These are phyloP conservation scores for Ceriops zippeliana DNA, from an alignment of 345 rosid species.

Conservation along the genomic window DNA sequence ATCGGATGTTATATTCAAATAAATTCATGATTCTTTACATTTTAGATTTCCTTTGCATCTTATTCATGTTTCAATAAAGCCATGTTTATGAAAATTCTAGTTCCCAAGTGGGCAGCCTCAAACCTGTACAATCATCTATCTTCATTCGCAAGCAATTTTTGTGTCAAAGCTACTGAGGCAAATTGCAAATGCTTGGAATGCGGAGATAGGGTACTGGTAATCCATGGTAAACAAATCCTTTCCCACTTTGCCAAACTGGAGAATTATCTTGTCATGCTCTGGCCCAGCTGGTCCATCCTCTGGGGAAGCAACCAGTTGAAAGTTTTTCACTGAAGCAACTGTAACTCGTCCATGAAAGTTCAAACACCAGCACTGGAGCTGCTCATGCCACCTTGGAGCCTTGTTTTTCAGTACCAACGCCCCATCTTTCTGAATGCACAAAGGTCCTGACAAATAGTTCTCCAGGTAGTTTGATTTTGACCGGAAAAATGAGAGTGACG, in stretches of 20 bases:
- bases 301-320: conserved; percentile 29
- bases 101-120: conserved; percentile 6
- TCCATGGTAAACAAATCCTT: conserved; percentile 34
- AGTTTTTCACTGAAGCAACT: conserved; percentile 33
- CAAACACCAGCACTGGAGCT: conserved; percentile 35
- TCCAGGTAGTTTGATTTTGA: conserved; percentile 22
- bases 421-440: conserved; percentile 22
- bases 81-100: neutral
- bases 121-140: conserved; percentile 18
- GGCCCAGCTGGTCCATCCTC: conserved; percentile 20
- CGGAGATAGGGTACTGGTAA: conserved; percentile 26
- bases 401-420: conserved; percentile 23
- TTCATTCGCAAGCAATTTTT: conserved; percentile 32
- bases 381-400: conserved; percentile 36
- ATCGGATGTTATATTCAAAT: too few species aligned
- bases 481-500: conserved; percentile 24
- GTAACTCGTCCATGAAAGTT: conserved; percentile 35
- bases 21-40: too few species aligned
- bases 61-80: neutral
- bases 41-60: too few species aligned
- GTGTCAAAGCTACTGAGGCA: conserved; percentile 34
- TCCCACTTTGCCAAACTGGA: conserved; percentile 33
- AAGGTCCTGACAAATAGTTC: conserved; percentile 17
- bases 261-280: conserved; percentile 28
- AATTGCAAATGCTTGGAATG: conserved; percentile 34